A percentile compares a stretch with the other conserved stretches of the same genome.
These are phyloP conservation scores for Liriodendron chinense DNA, from an alignment of 164 flowering plant species.

Conservation along the genomic window DNA sequence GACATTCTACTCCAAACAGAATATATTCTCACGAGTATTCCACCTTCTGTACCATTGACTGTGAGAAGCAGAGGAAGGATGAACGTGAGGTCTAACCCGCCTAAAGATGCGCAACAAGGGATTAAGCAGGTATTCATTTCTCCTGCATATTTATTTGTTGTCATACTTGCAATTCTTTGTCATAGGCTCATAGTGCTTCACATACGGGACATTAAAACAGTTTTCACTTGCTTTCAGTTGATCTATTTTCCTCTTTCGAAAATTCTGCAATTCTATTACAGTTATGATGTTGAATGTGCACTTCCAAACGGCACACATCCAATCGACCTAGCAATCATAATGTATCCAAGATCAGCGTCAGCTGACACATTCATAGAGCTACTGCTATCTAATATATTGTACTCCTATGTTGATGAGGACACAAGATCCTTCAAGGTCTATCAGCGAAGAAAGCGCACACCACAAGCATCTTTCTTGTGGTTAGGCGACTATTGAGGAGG, in stretches of 20 bases:
- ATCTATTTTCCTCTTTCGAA: not conserved
- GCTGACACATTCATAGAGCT: too few relatives aligned
- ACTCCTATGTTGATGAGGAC: too few relatives aligned
- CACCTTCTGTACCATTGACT: conserved; percentile 53
- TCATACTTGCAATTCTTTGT: not conserved
- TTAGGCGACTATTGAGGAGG: too few relatives aligned
- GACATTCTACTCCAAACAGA: conserved; percentile 86
- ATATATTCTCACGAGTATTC: conserved; percentile 55
- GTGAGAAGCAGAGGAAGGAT: conserved; percentile 31
- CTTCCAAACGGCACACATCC: not conserved
- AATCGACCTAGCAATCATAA: too few relatives aligned
- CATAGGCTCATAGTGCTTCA: not conserved
- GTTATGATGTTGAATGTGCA: not conserved
- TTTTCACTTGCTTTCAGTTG: not conserved
- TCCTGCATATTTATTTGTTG: not conserved
- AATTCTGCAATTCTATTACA: not conserved
- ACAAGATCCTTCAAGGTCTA: too few relatives aligned
- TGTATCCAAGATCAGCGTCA: too few relatives aligned
- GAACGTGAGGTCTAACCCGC: conserved; percentile 72
- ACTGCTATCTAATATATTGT: too few relatives aligned
- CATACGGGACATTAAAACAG: not conserved
- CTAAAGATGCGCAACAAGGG: conserved; percentile 85
- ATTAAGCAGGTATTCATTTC: conserved; percentile 54
- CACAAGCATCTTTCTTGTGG: too few relatives aligned
- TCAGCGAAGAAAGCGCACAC: too few relatives aligned